Base-by-base conservation (phyloP, 805 yeast genomes). In the Kluyveromyces wickerhamii region DNA sequence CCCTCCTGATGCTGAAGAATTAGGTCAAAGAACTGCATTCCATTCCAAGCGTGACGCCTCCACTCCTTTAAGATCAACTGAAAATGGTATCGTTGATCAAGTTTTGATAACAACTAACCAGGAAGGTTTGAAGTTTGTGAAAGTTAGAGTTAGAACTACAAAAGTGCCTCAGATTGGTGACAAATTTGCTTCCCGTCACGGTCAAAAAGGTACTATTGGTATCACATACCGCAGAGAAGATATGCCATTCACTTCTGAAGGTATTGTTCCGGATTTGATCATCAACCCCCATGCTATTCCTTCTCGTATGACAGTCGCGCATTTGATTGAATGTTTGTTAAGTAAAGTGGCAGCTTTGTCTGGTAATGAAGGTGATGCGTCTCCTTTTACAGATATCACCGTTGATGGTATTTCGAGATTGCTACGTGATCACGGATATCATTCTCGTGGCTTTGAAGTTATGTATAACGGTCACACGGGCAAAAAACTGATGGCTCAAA, bases 271-370 rank as follows among this genome's bases (percentile, higher is more conserved):
- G 6, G 99, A 92, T 66, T 71, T 92, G 57, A 86, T 92, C 53
- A 92, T 92, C 59, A 92, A 92, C 62, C 99, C 99, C 2, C 99
- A 92, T 65, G 98, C 97, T 57, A 92, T 92, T 74, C 99, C 99
- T 49, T 92, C 99, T 39, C 96, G 99, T 74, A 92, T 92, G 99
- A 92, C 99, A 26, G 98, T 92, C 41, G 99, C 98, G 32, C 97
- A 92, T 71, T 80, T 92, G 70, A 89, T 92, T 63, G 99, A 92
- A 70, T 92, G 98, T 81, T 69, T 92, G 60, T 69, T 92, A 51
- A 82, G 95, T 33, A 92, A 92, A 65, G 97, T 92, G 27, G 88
- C 96, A 4, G 78, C 97, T 2, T 69, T 92, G 49, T 79, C 94
- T 31, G 98, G 97, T 54, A 73, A 84, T 53, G 99, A 92, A 64